Evolutionary conservation across 2,329 filamentous ascomycete species (phyloP), one percentile per base, ranked within the genome.

Genomic region (Alternaria triticina): DNA sequence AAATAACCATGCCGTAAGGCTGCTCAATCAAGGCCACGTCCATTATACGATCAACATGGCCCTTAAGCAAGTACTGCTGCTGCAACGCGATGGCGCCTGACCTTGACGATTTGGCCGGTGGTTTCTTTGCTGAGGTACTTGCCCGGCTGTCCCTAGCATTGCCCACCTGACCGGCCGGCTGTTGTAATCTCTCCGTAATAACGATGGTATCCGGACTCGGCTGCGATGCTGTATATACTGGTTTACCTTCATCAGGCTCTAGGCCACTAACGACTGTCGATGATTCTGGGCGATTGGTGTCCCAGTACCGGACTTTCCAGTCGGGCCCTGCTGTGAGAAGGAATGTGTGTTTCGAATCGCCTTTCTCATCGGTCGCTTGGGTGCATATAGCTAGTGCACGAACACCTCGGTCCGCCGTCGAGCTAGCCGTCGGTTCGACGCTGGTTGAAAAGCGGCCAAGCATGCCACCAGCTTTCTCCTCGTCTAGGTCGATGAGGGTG

Each of bases 271-370:
- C 90, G 13, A 97, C 87, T 59, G 86, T 85, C 44, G 93, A 97
- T 62, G 89, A 87, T 74, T 97, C 93, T 10, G 93, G 86, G 10
- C 90, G 89, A 10, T 88, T 85, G 13, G 96, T 85, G 75, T 99
- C 95, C 96, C 96, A 99, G 81, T 96, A 98, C 10, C 96, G 89
- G 17, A 99, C 87, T 79, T 92, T 96, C 81, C 91, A 93, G 79
- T 98, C 96, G 11, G 92, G 92, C 0, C 95, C 95, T 17, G 91
- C 94, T 0, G 93, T 96, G 40, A 99, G 83, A 50, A 97, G 87
- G 77, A 96, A 97, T 0, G 92, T 90, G 72, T 93, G 90, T 61
- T 91, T 90, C 5, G 91, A 73, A 20, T 94, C 92, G 46, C 88
- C 85, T 61, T 89, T 89, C 54, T 92, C 89, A 54, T 93, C 89